Base-by-base conservation (phyloP, 495 filamentous ascomycete species). In the Lophiostoma macrostomum region DNA sequence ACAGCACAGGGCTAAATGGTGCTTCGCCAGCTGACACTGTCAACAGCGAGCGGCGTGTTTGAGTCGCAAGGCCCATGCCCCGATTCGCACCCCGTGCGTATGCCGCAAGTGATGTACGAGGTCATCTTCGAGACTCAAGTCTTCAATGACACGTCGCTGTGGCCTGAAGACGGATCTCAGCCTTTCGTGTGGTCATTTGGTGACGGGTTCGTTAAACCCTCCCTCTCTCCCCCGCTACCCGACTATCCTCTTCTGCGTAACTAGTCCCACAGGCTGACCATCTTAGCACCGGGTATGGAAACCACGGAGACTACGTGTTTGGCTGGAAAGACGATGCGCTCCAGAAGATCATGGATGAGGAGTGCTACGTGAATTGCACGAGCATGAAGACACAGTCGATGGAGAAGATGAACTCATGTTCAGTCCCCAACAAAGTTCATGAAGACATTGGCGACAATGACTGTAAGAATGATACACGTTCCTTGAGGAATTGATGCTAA, bases 361-460 rank as follows among this genome's bases (percentile, higher is more conserved):
- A 72, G 48, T 70, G 74, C 14, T 73, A 69, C 36, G 76, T 74
- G 50, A 73, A 71, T 29, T 70, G 74, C 40, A 69, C 74, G 52
- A 24, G 34, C 1, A 42, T 59, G 56, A 73, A 67, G 64, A 72
- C 69, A 60, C 76, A 79, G 69, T 50, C 61, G 24, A 71, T 77
- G 47, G 41, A 65, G 13, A 37, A 40, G 7, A 71, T 71, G 63
- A 77, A 77, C 49, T 47, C 67, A 61, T 79, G 76, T 59, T 60
- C 65, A 2, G 67, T 77, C 14, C 63, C 69, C 56, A 64, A 69
- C 25, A 60, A 58, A 32, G 73, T 79, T 7, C 54, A 63, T 12
- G 76, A 78, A 66, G 55, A 67, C 19, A 72, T 70, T 30, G 71
- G 72, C 27, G 71, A 50, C 25, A 45, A 22, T 37, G 24, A 36